These are phyloP conservation scores for Populus hybrid DNA, from an alignment of 441 rosid genomes.

Conservation along the genomic window DNA sequence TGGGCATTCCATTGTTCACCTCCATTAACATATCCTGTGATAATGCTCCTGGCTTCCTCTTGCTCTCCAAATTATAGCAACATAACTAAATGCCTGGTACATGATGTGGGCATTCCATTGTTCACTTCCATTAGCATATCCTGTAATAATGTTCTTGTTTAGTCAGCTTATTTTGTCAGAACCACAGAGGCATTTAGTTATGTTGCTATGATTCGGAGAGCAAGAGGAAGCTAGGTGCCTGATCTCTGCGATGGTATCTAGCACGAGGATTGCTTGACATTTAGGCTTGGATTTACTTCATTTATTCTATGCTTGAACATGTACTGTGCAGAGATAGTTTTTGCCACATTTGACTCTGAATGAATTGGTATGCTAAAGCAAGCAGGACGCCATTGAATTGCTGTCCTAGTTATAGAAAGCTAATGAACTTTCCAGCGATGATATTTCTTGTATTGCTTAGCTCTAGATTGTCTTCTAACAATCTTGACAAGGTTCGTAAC, in stretches of 20 bases:
- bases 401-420: neutral
- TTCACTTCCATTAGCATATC: too few relatives aligned
- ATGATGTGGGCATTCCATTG: too few relatives aligned
- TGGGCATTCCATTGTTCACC: too few relatives aligned
- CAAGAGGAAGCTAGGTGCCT: constrained; percentile 45
- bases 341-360: constrained; percentile 21
- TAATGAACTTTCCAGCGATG: neutral
- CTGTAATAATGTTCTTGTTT: too few relatives aligned
- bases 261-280: neutral
- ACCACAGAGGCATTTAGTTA: too few relatives aligned
- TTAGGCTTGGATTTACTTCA: neutral
- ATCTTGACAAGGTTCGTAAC: too few relatives aligned
- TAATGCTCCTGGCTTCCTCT: too few relatives aligned
- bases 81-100: too few relatives aligned
- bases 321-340: constrained; percentile 37
- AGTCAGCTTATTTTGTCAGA: too few relatives aligned
- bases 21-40: too few relatives aligned
- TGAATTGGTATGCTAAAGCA: constrained; percentile 22
- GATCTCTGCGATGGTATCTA: constrained; percentile 39
- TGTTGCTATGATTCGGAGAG: constrained; percentile 22
- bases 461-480: neutral
- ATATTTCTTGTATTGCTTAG: neutral
- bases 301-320: constrained; percentile 54
- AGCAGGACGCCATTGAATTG: constrained; percentile 16
- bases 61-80: too few relatives aligned